Evolutionary conservation across 352 stramenopile species (phyloP).

Genomic region (Globisporangium rhizosaccharum): DNA sequence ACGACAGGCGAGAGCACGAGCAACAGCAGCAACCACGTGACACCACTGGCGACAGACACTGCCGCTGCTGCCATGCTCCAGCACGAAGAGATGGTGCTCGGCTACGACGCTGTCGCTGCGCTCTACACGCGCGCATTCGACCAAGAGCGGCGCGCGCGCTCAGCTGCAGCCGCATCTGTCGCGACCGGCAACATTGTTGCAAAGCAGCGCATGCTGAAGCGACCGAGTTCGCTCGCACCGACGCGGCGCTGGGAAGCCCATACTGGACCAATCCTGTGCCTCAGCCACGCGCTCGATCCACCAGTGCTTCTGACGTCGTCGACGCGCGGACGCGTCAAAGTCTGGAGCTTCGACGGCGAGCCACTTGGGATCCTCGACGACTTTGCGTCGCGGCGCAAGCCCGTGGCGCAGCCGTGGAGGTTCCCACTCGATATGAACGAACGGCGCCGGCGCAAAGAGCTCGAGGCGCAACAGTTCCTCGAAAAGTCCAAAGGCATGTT

Average conservation of each 20-base stretch:
- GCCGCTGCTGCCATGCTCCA: conserved; percentile 22
- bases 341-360: conserved; percentile 44
- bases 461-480: conserved; percentile 37
- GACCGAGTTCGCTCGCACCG: not conserved
- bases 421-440: conserved; percentile 53
- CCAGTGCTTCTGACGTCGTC: conserved; percentile 44
- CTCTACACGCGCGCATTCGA: conserved; percentile 36
- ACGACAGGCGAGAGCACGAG: conserved; percentile 3
- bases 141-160: not conserved
- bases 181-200: not conserved
- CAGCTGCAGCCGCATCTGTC: not conserved
- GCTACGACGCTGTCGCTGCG: conserved; percentile 42
- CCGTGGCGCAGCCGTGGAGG: conserved; percentile 38
- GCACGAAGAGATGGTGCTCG: conserved; percentile 51
- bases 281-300: conserved; percentile 33
- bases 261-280: conserved; percentile 24
- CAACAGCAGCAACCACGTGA: not conserved
- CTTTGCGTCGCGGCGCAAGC: conserved; percentile 52
- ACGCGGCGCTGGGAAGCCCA: conserved; percentile 40
- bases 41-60: not conserved
- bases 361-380: conserved; percentile 51
- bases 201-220: not conserved
- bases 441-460: conserved; percentile 27
- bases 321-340: conserved; percentile 46
- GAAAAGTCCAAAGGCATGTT: conserved; percentile 16